phyloP scores from a whole-genome alignment of 805 yeast genomes.

The Metschnikowia vanudenii region DNA sequence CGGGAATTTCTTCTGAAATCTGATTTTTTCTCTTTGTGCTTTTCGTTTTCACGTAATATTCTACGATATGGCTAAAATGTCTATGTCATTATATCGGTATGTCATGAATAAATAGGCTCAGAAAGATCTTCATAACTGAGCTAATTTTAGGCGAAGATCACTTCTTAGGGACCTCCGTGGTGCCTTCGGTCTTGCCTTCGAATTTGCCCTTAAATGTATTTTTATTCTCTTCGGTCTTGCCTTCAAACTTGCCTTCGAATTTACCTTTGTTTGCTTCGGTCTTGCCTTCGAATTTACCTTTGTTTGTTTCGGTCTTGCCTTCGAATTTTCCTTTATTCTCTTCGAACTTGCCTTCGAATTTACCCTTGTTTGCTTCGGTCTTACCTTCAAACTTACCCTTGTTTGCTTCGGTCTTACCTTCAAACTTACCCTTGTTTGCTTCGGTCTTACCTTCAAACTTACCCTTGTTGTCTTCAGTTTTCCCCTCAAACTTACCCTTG shows the following conservation, averaged over 20 bases:
- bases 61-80: not conserved
- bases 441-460: conserved; percentile 10
- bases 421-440: conserved; percentile 14
- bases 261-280: conserved; percentile 6
- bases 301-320: conserved; percentile 11
- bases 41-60: too few species aligned
- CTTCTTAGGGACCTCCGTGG: not conserved
- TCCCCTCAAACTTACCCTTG: conserved; percentile 17
- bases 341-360: conserved; percentile 11
- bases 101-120: not conserved
- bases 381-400: conserved; percentile 13
- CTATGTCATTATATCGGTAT: not conserved
- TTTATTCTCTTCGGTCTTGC: conserved; percentile 10
- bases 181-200: conserved; percentile 9
- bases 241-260: conserved; percentile 8
- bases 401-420: conserved; percentile 9
- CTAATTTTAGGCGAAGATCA: not conserved
- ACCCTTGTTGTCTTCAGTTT: conserved; percentile 15
- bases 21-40: too few species aligned
- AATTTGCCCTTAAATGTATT: conserved; percentile 3
- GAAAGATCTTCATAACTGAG: not conserved
- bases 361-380: conserved; percentile 13
- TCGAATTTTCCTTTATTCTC: conserved; percentile 8
- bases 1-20: too few species aligned
- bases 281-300: conserved; percentile 4